phyloP scores from a whole-genome alignment of 176 grass and related monocot species.

The Secale cereale region DNA sequence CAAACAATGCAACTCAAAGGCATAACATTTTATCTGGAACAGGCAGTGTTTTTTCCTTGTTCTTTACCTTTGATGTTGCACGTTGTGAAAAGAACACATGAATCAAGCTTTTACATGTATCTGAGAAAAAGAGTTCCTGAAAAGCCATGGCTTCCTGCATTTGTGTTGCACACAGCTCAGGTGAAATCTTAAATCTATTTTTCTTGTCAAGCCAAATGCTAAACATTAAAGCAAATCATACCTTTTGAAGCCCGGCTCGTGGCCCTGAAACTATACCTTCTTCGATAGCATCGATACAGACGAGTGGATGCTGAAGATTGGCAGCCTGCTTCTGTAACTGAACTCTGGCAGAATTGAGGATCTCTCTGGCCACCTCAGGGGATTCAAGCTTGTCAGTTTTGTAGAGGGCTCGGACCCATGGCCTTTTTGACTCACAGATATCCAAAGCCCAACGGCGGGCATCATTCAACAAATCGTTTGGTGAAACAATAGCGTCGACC shows the following conservation, averaged over 20 bases:
- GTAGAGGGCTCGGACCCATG: conserved; percentile 80
- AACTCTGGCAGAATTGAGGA: conserved; percentile 81
- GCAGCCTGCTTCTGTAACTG: conserved; percentile 62
- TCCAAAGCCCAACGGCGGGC: conserved; percentile 75
- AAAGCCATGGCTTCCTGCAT: conserved; percentile 81
- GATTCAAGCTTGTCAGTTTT: conserved; percentile 76
- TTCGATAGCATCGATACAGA: conserved; percentile 89
- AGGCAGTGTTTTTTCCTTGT: background rate
- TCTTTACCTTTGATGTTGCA: conserved; percentile 69
- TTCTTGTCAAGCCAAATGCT: background rate
- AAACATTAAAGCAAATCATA: conserved; percentile 7
- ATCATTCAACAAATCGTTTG: conserved; percentile 65
- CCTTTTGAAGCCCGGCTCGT: conserved; percentile 77
- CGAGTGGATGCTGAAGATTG: conserved; percentile 65
- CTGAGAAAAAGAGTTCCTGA: conserved; percentile 60
- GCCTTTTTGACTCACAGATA: conserved; percentile 59
- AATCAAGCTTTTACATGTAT: conserved; percentile 81
- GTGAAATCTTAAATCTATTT: background rate
- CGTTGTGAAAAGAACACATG: conserved; percentile 83
- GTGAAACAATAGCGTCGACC: conserved; percentile 71
- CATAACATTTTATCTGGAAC: background rate
- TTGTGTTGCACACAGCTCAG: background rate
- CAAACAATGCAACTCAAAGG: background rate
- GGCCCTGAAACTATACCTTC: conserved; percentile 79
- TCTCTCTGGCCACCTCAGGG: conserved; percentile 69